Base-by-base conservation (phyloP, 352 stramenopile species). In the Phytophthora citricola region DNA sequence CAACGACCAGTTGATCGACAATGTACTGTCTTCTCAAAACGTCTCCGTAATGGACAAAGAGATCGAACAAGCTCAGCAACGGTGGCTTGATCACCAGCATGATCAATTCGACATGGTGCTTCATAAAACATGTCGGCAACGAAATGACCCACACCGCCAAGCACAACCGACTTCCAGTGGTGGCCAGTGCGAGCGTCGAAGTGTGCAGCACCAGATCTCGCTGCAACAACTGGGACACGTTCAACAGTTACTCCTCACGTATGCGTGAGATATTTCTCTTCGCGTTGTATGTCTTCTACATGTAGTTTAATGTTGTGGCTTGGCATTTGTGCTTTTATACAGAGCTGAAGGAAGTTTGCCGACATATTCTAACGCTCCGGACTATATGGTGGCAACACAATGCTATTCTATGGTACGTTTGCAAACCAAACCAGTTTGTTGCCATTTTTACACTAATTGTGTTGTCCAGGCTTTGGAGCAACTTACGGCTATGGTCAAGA, bases 171-270 rank as follows among this genome's bases (percentile, higher is more conserved):
- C 15, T 45, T 20, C 17, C 17, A 20, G 17, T 20, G 17, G 17
- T 20, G n/a, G 10, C 36, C 14, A 11, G 17, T 20, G 17, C 17
- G 17, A 20, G 17, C 17, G 0, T 31, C 39, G 4, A 26, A 36
- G n/a, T 3, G 15, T n/a, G 41, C 57, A n/a, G n/a, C 44, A 50
- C 27, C 12, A 38, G 1, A 10, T n/a, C 12, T 14, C 57, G 2
- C 10, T 64, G 27, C 45, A 20, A 36, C 44, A 64, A 32, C 46
- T 64, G 38, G 26, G 38, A 22, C 46, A 64, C 46, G 41, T 64
- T 11, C 26, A 50, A 24, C 45, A 34, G 9, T 48, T 64, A 17
- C 39, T 58, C n/a, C 36, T 50, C 12, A 57, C 46, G 57, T 64
- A 43, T n/a, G 56, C n/a, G 12, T 20, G 12, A 20, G 5, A 17